phyloP scores from a whole-genome alignment of 2,329 filamentous ascomycete genomes.

The Chaetomiaceae sp. region DNA sequence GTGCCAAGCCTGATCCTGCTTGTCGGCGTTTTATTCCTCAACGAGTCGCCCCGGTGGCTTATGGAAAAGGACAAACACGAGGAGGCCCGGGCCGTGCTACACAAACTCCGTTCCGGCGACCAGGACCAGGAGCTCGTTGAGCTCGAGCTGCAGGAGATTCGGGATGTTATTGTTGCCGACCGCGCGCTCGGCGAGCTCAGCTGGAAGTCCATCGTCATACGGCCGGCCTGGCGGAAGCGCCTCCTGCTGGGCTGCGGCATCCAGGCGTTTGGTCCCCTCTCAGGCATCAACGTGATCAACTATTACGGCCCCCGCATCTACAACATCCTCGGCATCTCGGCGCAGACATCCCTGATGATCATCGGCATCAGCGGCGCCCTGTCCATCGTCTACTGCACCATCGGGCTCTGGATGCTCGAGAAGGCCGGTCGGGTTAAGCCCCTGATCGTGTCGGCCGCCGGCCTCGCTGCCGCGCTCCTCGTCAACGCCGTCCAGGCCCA shows the following conservation, averaged over 20 bases:
- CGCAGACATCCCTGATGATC: not conserved
- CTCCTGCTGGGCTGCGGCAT: conserved; percentile 29
- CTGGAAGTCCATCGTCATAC: conserved; percentile 56
- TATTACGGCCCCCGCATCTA: not conserved
- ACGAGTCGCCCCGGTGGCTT: conserved; percentile 62
- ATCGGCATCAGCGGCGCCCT: conserved; percentile 1
- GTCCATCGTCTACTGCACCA: not conserved
- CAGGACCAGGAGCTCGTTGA: conserved; percentile 44
- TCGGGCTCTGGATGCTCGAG: not conserved
- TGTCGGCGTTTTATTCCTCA: not conserved
- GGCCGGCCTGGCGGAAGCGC: conserved; percentile 49
- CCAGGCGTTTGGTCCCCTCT: not conserved
- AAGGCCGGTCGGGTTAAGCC: not conserved
- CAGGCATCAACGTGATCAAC: not conserved
- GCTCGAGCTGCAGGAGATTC: conserved; percentile 64
- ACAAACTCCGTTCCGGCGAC: conserved; percentile 54
- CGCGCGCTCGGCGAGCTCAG: conserved; percentile 21
- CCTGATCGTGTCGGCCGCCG: not conserved
- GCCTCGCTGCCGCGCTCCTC: not conserved
- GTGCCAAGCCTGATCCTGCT: not conserved
- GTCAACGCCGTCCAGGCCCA: not conserved
- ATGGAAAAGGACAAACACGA: conserved; percentile 61
- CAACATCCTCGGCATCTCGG: not conserved
- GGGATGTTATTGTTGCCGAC: conserved; percentile 45
- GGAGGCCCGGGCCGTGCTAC: conserved; percentile 62